Evolutionary conservation across 139 green algal genomes (phyloP).

Genomic region (Trebouxia sp.): DNA sequence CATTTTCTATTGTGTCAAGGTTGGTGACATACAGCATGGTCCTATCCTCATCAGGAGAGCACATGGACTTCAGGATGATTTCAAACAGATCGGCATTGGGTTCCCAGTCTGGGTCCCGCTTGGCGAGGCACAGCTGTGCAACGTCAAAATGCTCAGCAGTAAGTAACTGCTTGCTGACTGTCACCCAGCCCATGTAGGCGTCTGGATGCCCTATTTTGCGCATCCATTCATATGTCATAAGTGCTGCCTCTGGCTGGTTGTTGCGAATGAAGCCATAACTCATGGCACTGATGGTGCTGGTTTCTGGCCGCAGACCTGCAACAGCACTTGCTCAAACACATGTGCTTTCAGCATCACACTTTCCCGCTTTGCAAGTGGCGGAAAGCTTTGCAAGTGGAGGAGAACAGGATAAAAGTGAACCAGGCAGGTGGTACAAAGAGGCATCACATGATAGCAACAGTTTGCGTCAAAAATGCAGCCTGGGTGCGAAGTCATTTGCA

Average conservation of each 20-base stretch:
- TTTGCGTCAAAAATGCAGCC: no score
- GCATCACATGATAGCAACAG: no score
- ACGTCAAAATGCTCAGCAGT: background rate
- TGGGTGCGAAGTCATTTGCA: no score
- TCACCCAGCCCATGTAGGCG: background rate
- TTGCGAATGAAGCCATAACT: background rate
- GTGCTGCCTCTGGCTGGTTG: background rate
- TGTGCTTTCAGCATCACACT: background rate
- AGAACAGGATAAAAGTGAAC: no score
- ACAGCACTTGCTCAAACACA: no score
- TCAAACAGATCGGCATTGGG: slow-evolving; percentile 9
- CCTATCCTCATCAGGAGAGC: background rate
- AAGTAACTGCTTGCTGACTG: background rate
- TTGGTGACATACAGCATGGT: background rate
- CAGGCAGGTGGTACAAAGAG: no score
- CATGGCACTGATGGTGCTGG: background rate
- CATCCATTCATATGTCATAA: background rate
- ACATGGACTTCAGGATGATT: background rate
- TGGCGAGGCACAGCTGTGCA: background rate
- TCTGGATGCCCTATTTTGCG: background rate
- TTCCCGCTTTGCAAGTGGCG: no score
- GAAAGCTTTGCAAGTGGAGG: no score
- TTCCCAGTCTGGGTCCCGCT: background rate
- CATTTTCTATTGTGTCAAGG: background rate
- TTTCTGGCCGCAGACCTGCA: background rate